These are phyloP conservation scores for Pythium vanterpoolii DNA, from an alignment of 352 stramenopile genomes.

Conservation along the genomic window DNA sequence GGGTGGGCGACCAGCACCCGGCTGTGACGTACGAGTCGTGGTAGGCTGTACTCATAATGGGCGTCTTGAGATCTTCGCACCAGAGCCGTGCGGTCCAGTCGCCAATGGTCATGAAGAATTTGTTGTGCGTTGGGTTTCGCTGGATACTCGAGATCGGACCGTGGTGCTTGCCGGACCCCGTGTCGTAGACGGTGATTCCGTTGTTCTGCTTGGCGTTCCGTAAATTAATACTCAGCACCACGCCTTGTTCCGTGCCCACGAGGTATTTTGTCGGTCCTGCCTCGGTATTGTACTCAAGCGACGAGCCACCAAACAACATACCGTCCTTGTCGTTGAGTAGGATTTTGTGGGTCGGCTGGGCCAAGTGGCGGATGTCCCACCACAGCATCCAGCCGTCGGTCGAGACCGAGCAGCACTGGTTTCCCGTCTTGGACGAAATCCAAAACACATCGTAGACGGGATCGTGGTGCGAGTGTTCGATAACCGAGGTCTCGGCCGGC, in stretches of 20 bases:
- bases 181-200: conserved; percentile 96
- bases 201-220: conserved; percentile 97
- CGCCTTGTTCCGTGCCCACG: conserved; percentile 96
- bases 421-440: conserved; percentile 95
- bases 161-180: conserved; percentile 92
- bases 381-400: conserved; percentile 94
- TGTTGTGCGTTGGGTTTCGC: conserved; percentile 96
- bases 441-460: conserved; percentile 96
- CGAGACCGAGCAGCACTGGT: conserved; percentile 95
- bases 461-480: conserved; percentile 97
- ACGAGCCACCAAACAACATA: conserved; percentile 90
- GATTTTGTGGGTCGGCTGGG: conserved; percentile 79
- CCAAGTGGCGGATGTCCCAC: conserved; percentile 88
- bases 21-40: conserved; percentile 94
- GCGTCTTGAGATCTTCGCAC: conserved; percentile 96
- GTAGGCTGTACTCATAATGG: conserved; percentile 97
- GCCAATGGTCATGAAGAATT: conserved; percentile 97
- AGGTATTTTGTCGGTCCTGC: conserved; percentile 96
- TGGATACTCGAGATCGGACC: conserved; percentile 95
- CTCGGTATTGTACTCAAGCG: conserved; percentile 97
- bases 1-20: conserved; percentile 96
- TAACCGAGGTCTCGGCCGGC: conserved; percentile 90
- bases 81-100: conserved; percentile 97
- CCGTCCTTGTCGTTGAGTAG: conserved; percentile 76
- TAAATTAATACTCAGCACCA: conserved; percentile 94